Evolutionary conservation across 2,329 filamentous ascomycete species (phyloP), one percentile per base, ranked within the genome.

Genomic region (Pseudogymnoascus sp.): DNA sequence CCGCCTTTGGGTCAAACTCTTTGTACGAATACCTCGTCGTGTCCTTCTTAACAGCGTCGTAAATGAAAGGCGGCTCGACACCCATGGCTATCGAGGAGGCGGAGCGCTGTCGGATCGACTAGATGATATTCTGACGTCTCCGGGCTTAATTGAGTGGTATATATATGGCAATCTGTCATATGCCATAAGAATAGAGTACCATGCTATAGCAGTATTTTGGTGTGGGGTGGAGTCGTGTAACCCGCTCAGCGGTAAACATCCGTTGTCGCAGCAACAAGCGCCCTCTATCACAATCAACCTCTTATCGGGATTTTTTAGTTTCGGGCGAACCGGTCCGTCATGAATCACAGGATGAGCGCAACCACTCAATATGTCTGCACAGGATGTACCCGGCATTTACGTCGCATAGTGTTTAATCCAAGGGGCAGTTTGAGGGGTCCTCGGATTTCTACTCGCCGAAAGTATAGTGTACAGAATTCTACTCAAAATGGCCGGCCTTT

Each of bases 1-100:
- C 83, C 65, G 90, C 89, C 75, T 93, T 96, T 59, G 93, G 93
- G 71, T 97, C 92, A 76, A 96, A 96, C n/a, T 78, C 71, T 71
- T 78, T 74, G 75, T 77, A 73, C 78, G 82, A 67, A 82, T 82
- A 69, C 82, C 81, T 59, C 14, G 59, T 79, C 77, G 72, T 72
- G 70, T 69, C 76, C 73, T 67, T 82, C 75, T 73, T 79, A 44
- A 73, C 64, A 1, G 71, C 70, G 76, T 86, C 83, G 77, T 95
- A 95, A 75, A 93, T 82, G 78, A 88, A 95, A 63, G 90, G 90
- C 75, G 84, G 83, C 71, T 81, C 78, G 71, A 77, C 77, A 72
- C 80, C 80, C 75, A 82, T 83, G 74, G 74, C 80, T 56, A 56
- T 56, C 16, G 50, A 21, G 34, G 28, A 56, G 50, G 25, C 5